Base-by-base conservation (phyloP, 2,329 filamentous ascomycete genomes). In the Trichophyton equinum region DNA sequence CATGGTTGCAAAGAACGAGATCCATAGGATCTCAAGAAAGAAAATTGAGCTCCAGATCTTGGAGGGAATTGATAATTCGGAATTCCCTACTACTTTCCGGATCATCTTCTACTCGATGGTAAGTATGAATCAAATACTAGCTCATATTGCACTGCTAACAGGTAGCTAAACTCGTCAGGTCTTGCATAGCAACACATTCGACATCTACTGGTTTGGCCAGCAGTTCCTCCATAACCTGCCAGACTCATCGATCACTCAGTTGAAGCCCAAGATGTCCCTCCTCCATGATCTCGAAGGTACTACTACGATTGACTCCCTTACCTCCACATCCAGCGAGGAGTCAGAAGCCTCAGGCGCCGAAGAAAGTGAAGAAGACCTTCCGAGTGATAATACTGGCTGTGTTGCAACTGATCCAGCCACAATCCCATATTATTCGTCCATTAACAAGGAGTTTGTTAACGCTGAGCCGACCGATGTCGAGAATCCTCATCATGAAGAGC, bases 61-160 rank as follows among this genome's bases (percentile, higher is more conserved):
- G 25, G 58, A 51, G 3, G 44, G 64, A 27, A 61, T 68, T 7
- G 62, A 69, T 18, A 63, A 66, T n/a, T 62, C 62, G 1, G 30
- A 60, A 1, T 61, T 70, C 33, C 65, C 67, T 7, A 59, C 66
- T 18, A 20, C 47, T 5, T 64, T 64, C 33, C 68, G 67, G 49
- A 53, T 70, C 36, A 63, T 63, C 8, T 69, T 66, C 61, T 64
- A 64, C 53, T 66, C 62, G 51, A 64, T 65, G 68, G 67, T 66
- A 62, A 44, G 60, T 38, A 51, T 9, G n/a, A 11, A 22, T 8
- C 6, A 47, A 13, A 44, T 9, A 38, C 6, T 33, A 22, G 30
- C 18, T 27, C 11, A 15, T 20, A 22, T 47, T 15, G 57, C 30
- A 7, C 57, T 30, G 9, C 20, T 60, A 30, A 64, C 36, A 42